Base-by-base conservation (phyloP, 345 rosid species). In the Excoecaria agallocha region DNA sequence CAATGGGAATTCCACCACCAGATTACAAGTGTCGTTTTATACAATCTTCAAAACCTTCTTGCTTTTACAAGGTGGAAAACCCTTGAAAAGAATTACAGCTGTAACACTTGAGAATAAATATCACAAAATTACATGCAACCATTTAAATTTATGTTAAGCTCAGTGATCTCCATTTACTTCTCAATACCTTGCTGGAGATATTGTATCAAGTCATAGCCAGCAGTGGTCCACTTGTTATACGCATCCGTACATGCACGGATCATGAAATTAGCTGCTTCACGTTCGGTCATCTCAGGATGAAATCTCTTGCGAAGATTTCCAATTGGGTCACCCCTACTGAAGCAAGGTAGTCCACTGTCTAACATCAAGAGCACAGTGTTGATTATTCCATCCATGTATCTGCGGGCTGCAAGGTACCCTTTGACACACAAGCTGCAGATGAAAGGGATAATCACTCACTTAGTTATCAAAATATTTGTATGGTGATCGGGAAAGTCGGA, bases 341-440 rank as follows among this genome's bases (percentile, higher is more conserved):
- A 93, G 87, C 98, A 96, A 6, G 98, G 99, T 58, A 93, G 81
- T 52, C 99, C 99, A 30, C 99, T 93, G 80, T 96, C 97, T n/a
- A 91, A 86, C 99, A 96, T 96, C 76, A 96, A 78, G 81, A 77
- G 48, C 66, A 91, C 99, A 1, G 91, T 93, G 74, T 84, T 89
- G 80, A 91, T 89, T 74, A 93, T 93, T 46, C 97, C 99, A 17
- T 93, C 93, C 97, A 91, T 96, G 77, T 90, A 81, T 38, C 98
- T 86, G 0, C 98, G 88, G 30, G 97, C 94, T 12, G 97, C 91
- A 7, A 90, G 88, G 82, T 91, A 96, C 9, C 99, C 99, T 77
- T 88, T 96, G 22, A 96, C 93, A 70, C 96, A 93, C 86, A 93
- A 83, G 81, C 99, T 94, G 81, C 8, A 9, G 8, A 48, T 13